Percentiles rank a stretch among this genome's conserved stretches.
These are phyloP conservation scores for Oryza meridionalis DNA, from an alignment of 176 grass and related monocot species.

Conservation along the genomic window DNA sequence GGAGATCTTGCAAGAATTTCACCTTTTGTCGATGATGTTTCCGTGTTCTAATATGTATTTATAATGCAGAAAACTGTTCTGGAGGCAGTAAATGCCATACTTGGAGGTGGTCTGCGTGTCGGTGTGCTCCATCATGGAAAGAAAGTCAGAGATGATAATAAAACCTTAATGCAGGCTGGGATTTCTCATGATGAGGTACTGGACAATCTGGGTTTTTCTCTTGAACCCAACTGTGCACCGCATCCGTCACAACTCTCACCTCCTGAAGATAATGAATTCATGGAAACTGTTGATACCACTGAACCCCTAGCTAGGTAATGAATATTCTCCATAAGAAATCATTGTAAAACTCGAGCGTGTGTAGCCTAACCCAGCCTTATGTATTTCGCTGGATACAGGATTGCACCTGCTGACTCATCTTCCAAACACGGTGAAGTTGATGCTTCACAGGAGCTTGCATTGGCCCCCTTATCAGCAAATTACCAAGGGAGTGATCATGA, in stretches of 20 bases:
- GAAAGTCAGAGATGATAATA: constrained; percentile 88
- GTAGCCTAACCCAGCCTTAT: constrained; percentile 14
- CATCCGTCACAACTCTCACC: constrained; percentile 42
- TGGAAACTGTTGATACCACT: constrained; percentile 60
- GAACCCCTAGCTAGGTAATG: constrained; percentile 83
- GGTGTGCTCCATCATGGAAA: constrained; percentile 87
- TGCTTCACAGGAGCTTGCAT: constrained; percentile 57
- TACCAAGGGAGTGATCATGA: constrained; percentile 73
- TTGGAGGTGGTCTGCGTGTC: constrained; percentile 71
- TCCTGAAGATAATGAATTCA: constrained; percentile 56
- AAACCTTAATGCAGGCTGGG: constrained; percentile 74
- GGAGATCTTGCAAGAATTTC: constrained; percentile 1
- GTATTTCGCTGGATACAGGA: constrained; percentile 49
- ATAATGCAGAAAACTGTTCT: constrained; percentile 82
- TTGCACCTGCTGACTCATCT: constrained; percentile 46
- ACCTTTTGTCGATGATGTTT: not conserved
- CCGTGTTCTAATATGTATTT: constrained; percentile 43
- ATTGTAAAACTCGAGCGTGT: not conserved
- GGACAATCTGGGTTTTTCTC: constrained; percentile 73
- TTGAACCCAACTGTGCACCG: constrained; percentile 69
- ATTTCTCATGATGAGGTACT: constrained; percentile 62
- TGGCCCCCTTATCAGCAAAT: constrained; percentile 57
- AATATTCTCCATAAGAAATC: constrained; percentile 19
- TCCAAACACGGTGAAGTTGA: constrained; percentile 50
- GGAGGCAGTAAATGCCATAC: constrained; percentile 86